These are phyloP conservation scores for Sodiomyces alkalinus DNA, from an alignment of 2,329 filamentous ascomycete species.

Conservation along the genomic window DNA sequence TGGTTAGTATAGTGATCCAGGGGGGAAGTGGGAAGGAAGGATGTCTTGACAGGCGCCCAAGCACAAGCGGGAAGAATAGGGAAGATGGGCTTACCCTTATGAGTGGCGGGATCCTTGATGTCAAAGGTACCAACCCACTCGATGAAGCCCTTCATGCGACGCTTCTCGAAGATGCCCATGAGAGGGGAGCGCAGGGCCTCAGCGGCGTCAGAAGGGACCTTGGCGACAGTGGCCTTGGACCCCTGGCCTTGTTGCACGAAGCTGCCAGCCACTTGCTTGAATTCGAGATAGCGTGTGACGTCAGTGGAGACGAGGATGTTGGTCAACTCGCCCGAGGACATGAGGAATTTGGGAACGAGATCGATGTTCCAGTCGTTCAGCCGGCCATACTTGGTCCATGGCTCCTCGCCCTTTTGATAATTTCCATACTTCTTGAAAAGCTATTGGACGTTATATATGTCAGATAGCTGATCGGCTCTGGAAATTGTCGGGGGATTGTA, in stretches of 20 bases:
- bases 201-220: constrained; percentile 83
- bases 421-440: constrained; percentile 97
- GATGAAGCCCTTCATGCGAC: constrained; percentile 88
- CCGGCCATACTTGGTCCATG: constrained; percentile 96
- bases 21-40: background rate
- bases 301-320: constrained; percentile 97
- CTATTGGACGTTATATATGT: constrained; percentile 28
- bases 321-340: constrained; percentile 95
- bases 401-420: constrained; percentile 63
- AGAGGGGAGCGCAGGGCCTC: constrained; percentile 86
- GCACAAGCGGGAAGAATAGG: background rate
- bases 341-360: constrained; percentile 92
- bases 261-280: constrained; percentile 90
- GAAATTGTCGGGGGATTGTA: constrained; percentile 3
- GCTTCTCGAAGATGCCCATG: constrained; percentile 97
- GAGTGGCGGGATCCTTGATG: constrained; percentile 62
- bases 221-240: constrained; percentile 81
- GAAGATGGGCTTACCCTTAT: constrained; percentile 55
- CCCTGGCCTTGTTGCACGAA: constrained; percentile 81
- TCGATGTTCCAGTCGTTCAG: constrained; percentile 99
- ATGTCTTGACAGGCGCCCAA: background rate
- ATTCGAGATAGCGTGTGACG: constrained; percentile 76
- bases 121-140: constrained; percentile 90
- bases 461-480: constrained; percentile 4
- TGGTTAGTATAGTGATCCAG: background rate